Conservation (phyloP, 768 basidiomycete genomes). For the Sistotremastrum suecicum region DNA sequence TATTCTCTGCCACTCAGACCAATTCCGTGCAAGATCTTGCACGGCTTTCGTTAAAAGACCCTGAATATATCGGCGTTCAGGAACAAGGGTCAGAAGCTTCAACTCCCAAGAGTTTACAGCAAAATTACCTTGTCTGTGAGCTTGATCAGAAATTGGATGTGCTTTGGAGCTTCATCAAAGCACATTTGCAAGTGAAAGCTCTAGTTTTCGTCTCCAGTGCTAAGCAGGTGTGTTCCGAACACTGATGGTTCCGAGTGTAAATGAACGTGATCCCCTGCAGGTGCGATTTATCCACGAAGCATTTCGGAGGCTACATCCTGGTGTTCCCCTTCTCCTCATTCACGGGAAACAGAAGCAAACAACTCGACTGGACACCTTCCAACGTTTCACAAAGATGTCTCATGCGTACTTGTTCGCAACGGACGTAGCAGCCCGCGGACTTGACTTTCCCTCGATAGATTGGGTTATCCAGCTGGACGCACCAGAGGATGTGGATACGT, state of each 20-base stretch:
- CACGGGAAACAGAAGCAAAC: constrained; percentile 96
- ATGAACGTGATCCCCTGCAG: constrained; percentile 9
- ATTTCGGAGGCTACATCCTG: constrained; percentile 92
- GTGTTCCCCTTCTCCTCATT: constrained; percentile 80
- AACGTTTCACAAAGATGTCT: constrained; percentile 66
- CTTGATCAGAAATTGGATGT: constrained; percentile 84
- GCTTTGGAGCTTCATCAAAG: constrained; percentile 90
- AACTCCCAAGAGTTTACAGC: constrained; percentile 71
- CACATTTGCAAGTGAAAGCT: constrained; percentile 79
- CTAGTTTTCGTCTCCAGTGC: constrained; percentile 91
- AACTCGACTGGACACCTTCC: constrained; percentile 72
- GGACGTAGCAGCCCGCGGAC: constrained; percentile 88
- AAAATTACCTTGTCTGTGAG: constrained; percentile 72
- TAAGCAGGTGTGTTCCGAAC: constrained; percentile 55
- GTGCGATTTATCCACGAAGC: constrained; percentile 91
- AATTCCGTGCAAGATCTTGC: constrained; percentile 80
- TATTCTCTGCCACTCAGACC: constrained; percentile 96
- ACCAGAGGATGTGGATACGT: constrained; percentile 94
- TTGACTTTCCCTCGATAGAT: constrained; percentile 93
- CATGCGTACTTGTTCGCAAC: constrained; percentile 88
- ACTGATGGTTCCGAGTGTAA: not conserved
- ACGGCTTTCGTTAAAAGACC: constrained; percentile 75
- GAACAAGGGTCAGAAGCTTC: constrained; percentile 24
- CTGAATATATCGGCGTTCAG: constrained; percentile 56
- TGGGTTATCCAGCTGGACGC: constrained; percentile 96